Evolutionary conservation across 495 filamentous ascomycete genomes (phyloP).

Genomic region (Penicillium parvum): DNA sequence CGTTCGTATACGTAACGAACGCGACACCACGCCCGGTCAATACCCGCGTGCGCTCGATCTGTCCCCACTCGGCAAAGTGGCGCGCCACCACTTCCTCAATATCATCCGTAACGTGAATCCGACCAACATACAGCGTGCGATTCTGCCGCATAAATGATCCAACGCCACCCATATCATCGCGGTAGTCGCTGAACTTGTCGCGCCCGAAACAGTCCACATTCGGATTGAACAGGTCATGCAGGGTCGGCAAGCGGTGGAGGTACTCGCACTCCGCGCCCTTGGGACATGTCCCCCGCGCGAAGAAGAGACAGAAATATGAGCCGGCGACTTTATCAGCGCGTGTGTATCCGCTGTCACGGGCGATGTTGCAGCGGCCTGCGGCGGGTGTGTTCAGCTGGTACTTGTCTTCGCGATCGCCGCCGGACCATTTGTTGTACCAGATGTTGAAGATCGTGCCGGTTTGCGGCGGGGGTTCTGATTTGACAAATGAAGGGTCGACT

Average conservation of each 20-base stretch:
- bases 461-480: constrained; percentile 76
- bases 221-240: constrained; percentile 80
- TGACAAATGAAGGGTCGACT: constrained; percentile 78
- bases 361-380: constrained; percentile 73
- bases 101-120: constrained; percentile 94
- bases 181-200: constrained; percentile 21
- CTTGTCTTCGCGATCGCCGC: constrained; percentile 85
- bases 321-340: constrained; percentile 75
- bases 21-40: constrained; percentile 86
- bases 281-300: constrained; percentile 77
- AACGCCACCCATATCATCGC: constrained; percentile 86
- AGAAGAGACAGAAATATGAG: constrained; percentile 89
- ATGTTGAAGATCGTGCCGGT: constrained; percentile 93
- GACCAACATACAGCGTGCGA: constrained; percentile 84
- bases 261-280: constrained; percentile 92
- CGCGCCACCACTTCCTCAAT: constrained; percentile 94
- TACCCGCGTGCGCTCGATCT: constrained; percentile 83
- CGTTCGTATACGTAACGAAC: constrained; percentile 64
- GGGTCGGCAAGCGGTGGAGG: constrained; percentile 76
- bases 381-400: constrained; percentile 75
- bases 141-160: constrained; percentile 89
- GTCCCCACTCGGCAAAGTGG: constrained; percentile 93
- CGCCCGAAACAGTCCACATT: constrained; percentile 91
- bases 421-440: constrained; percentile 92
- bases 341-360: constrained; percentile 81